Evolutionary conservation across 345 rosid genomes (phyloP).

Genomic region (Iberis pinnata): DNA sequence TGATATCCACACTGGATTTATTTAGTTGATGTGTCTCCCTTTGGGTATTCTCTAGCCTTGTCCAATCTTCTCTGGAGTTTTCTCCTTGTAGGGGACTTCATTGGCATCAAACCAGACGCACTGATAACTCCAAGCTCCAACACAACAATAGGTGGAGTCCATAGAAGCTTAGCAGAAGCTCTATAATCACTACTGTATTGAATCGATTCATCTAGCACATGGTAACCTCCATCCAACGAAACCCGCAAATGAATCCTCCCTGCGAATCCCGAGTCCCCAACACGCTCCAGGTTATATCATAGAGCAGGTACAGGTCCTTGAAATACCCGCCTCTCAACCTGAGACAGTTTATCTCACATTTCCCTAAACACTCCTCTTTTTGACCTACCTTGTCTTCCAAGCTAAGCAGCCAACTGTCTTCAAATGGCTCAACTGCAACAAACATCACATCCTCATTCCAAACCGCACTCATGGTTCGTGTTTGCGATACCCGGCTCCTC

Average conservation of each 20-base stretch:
- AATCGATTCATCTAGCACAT: conserved; percentile 46
- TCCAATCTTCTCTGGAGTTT: too few species aligned
- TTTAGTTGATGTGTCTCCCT: too few species aligned
- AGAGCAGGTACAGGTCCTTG: conserved; percentile 26
- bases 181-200: conserved; percentile 49
- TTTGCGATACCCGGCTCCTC: conserved; percentile 28
- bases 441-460: conserved; percentile 40
- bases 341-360: conserved; percentile 35
- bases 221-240: conserved; percentile 49
- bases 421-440: conserved; percentile 38
- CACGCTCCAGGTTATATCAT: conserved; percentile 38
- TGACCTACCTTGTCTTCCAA: conserved; percentile 31
- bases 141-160: conserved; percentile 38
- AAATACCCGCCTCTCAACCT: conserved; percentile 36
- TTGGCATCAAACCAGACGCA: conserved; percentile 40
- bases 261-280: conserved; percentile 24
- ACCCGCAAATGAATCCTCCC: conserved; percentile 45
- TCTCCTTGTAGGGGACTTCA: too few species aligned
- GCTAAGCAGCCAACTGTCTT: conserved; percentile 34
- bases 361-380: conserved; percentile 38
- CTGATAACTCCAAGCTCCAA: conserved; percentile 49
- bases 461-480: conserved; percentile 18
- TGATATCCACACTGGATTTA: too few species aligned
- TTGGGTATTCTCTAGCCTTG: too few species aligned
- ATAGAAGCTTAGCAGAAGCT: conserved; percentile 37